Evolutionary conservation across 768 basidiomycete species (phyloP), one percentile per base, ranked within the genome.

Genomic region (Naganishia friedmannii): DNA sequence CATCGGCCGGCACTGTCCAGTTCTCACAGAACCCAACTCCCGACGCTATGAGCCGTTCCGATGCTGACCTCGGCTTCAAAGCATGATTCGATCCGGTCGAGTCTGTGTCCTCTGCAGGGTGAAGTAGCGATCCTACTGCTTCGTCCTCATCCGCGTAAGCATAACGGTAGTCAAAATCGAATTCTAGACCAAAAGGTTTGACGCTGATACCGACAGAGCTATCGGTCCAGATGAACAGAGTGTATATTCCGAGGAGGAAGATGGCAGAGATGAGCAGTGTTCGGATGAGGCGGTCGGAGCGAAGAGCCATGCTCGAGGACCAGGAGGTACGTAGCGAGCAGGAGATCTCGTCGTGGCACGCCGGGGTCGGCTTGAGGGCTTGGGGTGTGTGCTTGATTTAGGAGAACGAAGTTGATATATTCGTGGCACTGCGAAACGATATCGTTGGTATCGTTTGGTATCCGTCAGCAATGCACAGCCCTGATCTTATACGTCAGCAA

Each of bases 1-100:
- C 60, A 45, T 45, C 60, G 12, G 46, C 39, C 37, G 60, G 60
- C n/a, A 29, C 39, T 7, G 60, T 45, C 60, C 60, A 63, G 2
- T 29, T 26, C 39, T 63, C 23, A 21, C 60, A 63, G 29, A 9
- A 17, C 60, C 32, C 60, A 15, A 10, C n/a, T 1, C 60, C 60
- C 1, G 60, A 42, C 2, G 60, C 60, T 28, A 63, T 26, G 2
- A 63, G 26, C 17, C 60, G 60, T 6, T 29, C 28, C 26, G 54
- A 19, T 21, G 54, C 32, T 3, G 54, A n/a, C 32, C 21, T n/a
- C 10, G 26, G 28, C 26, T 29, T 17, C 28, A 34, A 29, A 2
- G 29, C 54, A 19, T 55, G 8, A 2, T 26, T 3, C 4, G 54
- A 55, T 15, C 4, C 29, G 12, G 54, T 15, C 29, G 28, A 12